phyloP scores from a whole-genome alignment of 1,284 basidiomycete genomes.

The Puccinia polysora region DNA sequence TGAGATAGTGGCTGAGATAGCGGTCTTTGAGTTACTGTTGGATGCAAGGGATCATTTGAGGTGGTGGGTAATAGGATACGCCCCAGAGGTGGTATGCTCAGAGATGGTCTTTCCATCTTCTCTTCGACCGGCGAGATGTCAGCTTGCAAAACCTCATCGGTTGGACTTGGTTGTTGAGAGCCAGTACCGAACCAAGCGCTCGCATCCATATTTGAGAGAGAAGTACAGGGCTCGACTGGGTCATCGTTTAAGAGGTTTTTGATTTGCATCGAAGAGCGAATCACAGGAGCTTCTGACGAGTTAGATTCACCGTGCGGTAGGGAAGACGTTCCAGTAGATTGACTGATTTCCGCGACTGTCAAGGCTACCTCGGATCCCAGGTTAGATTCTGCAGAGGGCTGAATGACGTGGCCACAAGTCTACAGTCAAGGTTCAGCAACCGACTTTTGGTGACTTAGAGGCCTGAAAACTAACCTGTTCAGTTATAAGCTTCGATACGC shows the following conservation, averaged over 20 bases:
- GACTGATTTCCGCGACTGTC: too few relatives aligned
- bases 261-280: conserved; percentile 40
- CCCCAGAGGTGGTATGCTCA: background rate
- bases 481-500: too few relatives aligned
- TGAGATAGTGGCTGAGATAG: conserved; percentile 17
- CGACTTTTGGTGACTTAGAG: too few relatives aligned
- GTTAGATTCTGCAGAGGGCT: too few relatives aligned
- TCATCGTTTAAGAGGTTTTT: conserved; percentile 42
- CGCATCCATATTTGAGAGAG: conserved; percentile 29
- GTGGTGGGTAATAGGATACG: conserved; percentile 1
- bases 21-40: background rate
- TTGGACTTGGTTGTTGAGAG: background rate
- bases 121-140: background rate
- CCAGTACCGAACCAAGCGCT: conserved; percentile 33
- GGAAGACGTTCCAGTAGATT: too few relatives aligned
- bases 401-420: too few relatives aligned
- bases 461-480: too few relatives aligned
- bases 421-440: too few relatives aligned
- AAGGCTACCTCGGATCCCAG: too few relatives aligned
- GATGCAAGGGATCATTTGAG: background rate
- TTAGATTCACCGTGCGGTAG: too few relatives aligned
- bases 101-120: background rate
- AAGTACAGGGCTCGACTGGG: conserved; percentile 24
- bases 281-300: conserved; percentile 2
- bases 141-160: background rate